Base-by-base conservation (phyloP, 2,329 filamentous ascomycete genomes). In the Aspergillus niger region DNA sequence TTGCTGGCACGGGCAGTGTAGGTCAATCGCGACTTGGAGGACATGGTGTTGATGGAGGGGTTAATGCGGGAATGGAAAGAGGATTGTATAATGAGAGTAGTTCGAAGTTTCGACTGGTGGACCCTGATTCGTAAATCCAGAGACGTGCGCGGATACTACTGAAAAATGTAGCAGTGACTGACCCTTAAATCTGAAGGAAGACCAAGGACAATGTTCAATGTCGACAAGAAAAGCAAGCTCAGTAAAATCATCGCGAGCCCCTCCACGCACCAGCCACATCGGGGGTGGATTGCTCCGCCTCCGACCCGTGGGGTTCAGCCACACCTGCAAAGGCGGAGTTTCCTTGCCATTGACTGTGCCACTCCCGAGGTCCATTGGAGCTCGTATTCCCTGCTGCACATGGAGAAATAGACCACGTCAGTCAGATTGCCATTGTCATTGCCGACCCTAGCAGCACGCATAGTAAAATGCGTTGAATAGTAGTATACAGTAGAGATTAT, bases 11-110 rank as follows among this genome's bases (percentile, higher is more conserved):
- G 74, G 55, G 72, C 71, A 48, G 66, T 66, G 62, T 77, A 81
- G 17, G 77, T 69, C 58, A 76, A 67, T 65, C 72, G 70, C 24
- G 77, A 80, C 60, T 74, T 76, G 57, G 79, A 81, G 32, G 79
- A 76, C 79, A 81, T 81, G 60, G 50, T 39, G 59, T 53, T 57
- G 60, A 60, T 60, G 67, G 67, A 58, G 65, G 64, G 66, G 65
- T 67, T 30, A 61, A 58, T 56, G 63, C 60, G 62, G 64, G 63
- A 38, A 15, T 49, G 17, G 17, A n/a, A 43, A 30, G 39, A 55
- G 22, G 8, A 3, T 36, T 13, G 39, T 44, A 13, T 8, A 26
- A 13, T 36, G 57, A 38, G 55, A 36, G 53, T 41, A 41, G n/a
- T n/a, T n/a, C 17, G 30, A 41, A 57, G 28, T 48, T 49, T 26